Percentiles rank a stretch among this genome's conserved stretches.
These are phyloP conservation scores for Pichia cephalocereana DNA, from an alignment of 805 yeast species.

Conservation along the genomic window DNA sequence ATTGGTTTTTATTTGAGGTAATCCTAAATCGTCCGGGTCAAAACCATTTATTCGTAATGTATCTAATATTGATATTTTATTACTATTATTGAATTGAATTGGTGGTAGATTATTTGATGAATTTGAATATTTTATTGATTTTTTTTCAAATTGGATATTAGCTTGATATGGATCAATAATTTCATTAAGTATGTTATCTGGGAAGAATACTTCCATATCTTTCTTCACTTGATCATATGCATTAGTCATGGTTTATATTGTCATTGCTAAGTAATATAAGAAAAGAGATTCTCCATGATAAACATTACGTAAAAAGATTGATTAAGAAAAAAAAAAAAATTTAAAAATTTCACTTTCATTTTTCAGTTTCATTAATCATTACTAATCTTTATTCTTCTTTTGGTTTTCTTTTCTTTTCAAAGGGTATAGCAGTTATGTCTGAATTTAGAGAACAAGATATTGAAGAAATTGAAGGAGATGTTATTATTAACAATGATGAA, in stretches of 20 bases:
- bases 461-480: conserved; percentile 16
- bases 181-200: conserved; percentile 3
- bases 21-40: conserved; percentile 8
- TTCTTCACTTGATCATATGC: conserved; percentile 1
- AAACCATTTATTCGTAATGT: conserved; percentile 9
- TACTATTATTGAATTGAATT: not conserved
- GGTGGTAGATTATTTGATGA: too few relatives aligned
- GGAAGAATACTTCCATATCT: not conserved
- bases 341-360: too few relatives aligned
- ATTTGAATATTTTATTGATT: too few relatives aligned
- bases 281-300: too few relatives aligned
- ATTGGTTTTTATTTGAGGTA: conserved; percentile 5
- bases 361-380: too few relatives aligned
- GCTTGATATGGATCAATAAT: not conserved
- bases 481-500: conserved; percentile 22
- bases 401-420: too few relatives aligned
- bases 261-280: too few relatives aligned
- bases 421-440: too few relatives aligned
- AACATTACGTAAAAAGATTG: too few relatives aligned
- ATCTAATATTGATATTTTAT: conserved; percentile 14
- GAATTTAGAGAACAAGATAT: conserved; percentile 1
- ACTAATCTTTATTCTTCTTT: too few relatives aligned
- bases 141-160: too few relatives aligned
- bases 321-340: too few relatives aligned
- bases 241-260: not conserved